These are phyloP conservation scores for Blastobotrys serpentis DNA, from an alignment of 1,139 yeast species.

Conservation along the genomic window DNA sequence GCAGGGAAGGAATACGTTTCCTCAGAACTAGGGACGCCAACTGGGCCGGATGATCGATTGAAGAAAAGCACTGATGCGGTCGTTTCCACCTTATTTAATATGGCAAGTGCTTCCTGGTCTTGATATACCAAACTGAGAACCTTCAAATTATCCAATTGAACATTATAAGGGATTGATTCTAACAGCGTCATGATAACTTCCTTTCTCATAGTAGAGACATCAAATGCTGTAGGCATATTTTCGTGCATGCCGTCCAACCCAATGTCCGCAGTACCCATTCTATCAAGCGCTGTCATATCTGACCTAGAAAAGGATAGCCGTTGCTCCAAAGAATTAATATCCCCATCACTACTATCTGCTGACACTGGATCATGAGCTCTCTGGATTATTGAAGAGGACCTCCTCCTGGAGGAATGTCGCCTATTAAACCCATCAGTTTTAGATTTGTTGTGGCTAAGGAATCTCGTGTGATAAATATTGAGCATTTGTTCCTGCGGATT, in stretches of 20 bases:
- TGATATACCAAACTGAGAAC: constrained; percentile 26
- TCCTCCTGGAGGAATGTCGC: constrained; percentile 23
- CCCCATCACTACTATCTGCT: constrained; percentile 17
- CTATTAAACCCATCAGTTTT: constrained; percentile 19
- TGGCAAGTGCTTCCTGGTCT: constrained; percentile 52
- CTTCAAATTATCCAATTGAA: constrained; percentile 15
- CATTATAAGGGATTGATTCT: neutral
- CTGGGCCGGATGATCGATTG: constrained; percentile 25
- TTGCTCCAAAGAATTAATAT: constrained; percentile 23
- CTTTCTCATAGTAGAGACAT: constrained; percentile 45
- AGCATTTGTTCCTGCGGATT: constrained; percentile 23
- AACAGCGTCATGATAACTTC: constrained; percentile 68
- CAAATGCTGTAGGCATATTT: constrained; percentile 18
- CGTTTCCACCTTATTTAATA: constrained; percentile 37
- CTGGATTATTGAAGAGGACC: constrained; percentile 23
- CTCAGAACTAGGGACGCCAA: constrained; percentile 28
- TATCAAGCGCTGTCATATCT: constrained; percentile 25
- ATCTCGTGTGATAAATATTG: constrained; percentile 31
- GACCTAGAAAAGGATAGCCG: constrained; percentile 25
- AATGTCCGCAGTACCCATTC: constrained; percentile 24
- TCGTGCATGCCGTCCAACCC: constrained; percentile 16
- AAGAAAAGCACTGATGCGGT: constrained; percentile 27
- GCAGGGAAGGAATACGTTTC: constrained; percentile 26
- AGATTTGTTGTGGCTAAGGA: constrained; percentile 22
- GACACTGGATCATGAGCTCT: constrained; percentile 17